Conservation (phyloP, 1,139 yeast genomes). For the Taphrina pruni region DNA sequence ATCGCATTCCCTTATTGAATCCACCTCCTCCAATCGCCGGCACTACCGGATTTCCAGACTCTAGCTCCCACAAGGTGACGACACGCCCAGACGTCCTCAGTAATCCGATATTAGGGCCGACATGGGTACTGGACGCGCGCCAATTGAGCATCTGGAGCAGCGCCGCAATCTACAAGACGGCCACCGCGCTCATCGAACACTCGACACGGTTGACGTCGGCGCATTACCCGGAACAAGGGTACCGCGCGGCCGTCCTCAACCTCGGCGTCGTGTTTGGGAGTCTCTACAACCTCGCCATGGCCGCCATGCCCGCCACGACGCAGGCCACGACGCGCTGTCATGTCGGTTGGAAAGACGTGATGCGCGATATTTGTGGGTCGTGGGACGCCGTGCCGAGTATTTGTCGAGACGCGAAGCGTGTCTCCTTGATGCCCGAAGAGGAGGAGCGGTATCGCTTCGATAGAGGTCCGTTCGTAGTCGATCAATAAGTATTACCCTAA, state of each 20-base stretch:
- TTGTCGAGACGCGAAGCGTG: neutral
- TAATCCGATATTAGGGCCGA: constrained; percentile 30
- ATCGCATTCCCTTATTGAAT: constrained; percentile 22
- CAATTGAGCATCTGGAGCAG: constrained; percentile 31
- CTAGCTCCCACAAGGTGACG: neutral
- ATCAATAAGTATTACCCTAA: neutral
- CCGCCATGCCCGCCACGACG: constrained; percentile 33
- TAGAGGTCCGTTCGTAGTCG: constrained; percentile 11
- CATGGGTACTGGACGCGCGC: constrained; percentile 35
- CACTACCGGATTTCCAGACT: neutral
- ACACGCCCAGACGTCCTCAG: constrained; percentile 19
- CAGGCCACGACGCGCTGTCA: constrained; percentile 26
- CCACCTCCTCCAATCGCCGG: constrained; percentile 21
- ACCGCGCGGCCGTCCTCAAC: constrained; percentile 34
- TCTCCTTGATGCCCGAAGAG: neutral
- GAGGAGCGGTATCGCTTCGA: constrained; percentile 7
- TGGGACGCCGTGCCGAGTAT: constrained; percentile 31
- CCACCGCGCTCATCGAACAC: constrained; percentile 14
- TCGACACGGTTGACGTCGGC: constrained; percentile 20
- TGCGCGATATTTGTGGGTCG: constrained; percentile 8
- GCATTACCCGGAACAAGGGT: constrained; percentile 40
- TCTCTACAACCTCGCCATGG: constrained; percentile 32
- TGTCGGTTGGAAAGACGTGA: constrained; percentile 19
- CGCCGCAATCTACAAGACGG: constrained; percentile 34
- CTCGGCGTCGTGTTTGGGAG: constrained; percentile 31